Conservation (phyloP, 2,329 filamentous ascomycete genomes). For the Nemania diffusa region DNA sequence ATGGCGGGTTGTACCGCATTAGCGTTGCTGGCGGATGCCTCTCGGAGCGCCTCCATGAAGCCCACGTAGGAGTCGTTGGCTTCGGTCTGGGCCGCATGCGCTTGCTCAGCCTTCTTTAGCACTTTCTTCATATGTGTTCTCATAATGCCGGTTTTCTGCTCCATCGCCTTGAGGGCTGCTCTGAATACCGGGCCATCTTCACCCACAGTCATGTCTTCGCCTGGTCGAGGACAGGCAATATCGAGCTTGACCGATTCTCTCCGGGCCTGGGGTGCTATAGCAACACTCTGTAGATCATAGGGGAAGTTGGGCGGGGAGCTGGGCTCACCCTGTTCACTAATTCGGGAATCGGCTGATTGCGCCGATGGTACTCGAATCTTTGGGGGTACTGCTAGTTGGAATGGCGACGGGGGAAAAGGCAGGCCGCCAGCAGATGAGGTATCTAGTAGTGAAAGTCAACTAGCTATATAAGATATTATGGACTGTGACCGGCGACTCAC, state of each 20-base stretch:
- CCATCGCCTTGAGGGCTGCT: slow-evolving; percentile 94
- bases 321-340: slow-evolving; percentile 77
- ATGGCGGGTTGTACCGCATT: slow-evolving; percentile 97
- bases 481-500: slow-evolving; percentile 57
- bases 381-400: slow-evolving; percentile 77
- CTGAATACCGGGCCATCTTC: slow-evolving; percentile 96
- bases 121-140: slow-evolving; percentile 95
- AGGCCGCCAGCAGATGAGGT: slow-evolving; percentile 59
- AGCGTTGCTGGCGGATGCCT: slow-evolving; percentile 89
- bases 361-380: slow-evolving; percentile 85
- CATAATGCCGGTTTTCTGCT: slow-evolving; percentile 97
- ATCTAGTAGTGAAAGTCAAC: slow-evolving; percentile 52
- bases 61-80: slow-evolving; percentile 86
- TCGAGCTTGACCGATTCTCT: slow-evolving; percentile 80
- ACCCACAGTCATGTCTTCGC: slow-evolving; percentile 83
- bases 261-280: slow-evolving; percentile 36
- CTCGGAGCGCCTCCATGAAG: slow-evolving; percentile 87
- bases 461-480: slow-evolving; percentile 23
- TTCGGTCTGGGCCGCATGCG: slow-evolving; percentile 79
- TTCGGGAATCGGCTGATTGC: slow-evolving; percentile 85
- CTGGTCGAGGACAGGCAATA: slow-evolving; percentile 84
- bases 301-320: slow-evolving; percentile 60
- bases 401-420: slow-evolving; percentile 75
- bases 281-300: slow-evolving; percentile 50
- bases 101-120: slow-evolving; percentile 91